Evolutionary conservation across 2,329 filamentous ascomycete genomes (phyloP), one percentile per base, ranked within the genome.

Genomic region (Phaeosphaeria sp.): DNA sequence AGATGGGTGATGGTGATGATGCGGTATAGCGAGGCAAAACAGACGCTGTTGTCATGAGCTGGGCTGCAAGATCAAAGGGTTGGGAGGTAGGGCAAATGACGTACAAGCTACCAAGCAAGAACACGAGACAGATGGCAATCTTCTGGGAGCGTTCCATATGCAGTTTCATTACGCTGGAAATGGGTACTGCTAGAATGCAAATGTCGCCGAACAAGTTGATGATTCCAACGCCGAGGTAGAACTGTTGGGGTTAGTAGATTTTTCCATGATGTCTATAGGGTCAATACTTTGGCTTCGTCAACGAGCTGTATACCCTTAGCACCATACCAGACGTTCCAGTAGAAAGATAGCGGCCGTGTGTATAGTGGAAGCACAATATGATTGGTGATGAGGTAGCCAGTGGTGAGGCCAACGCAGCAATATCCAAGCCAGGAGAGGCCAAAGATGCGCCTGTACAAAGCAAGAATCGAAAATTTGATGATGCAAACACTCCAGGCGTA

Each of bases 381-480:
- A 33, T 66, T 63, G 13, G 64, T 60, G 42, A 67, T 56, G 5
- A 68, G 52, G 33, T 68, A 68, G 22, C 62, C 60, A 7, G 58
- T 60, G 5, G 64, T 67, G 17, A 68, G 30, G 15, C 46, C 49
- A 5, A 67, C 53, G 40, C 64, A 67, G 24, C 59, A 66, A 60
- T 63, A 69, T 1, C 61, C 64, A n/a, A 66, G 49, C 60, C 60
- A 66, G n/a, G 64, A 57, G 48, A 69, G 51, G 9, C 68, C 68
- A 22, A 71, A 69, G 24, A 71, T 69, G n/a, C 68, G 67, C 18
- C 60, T 62, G 36, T 71, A 71, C 13, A 71, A 47, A 5, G 66
- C 64, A 13, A 71, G 57, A n/a, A 71, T 69, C 0, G 67, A 69
- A 47, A 64, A 65, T 42, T 71, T 71, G 53, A 71, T 71, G 6